phyloP scores from a whole-genome alignment of 805 yeast species.

The Scheffersomyces amazonensis region DNA sequence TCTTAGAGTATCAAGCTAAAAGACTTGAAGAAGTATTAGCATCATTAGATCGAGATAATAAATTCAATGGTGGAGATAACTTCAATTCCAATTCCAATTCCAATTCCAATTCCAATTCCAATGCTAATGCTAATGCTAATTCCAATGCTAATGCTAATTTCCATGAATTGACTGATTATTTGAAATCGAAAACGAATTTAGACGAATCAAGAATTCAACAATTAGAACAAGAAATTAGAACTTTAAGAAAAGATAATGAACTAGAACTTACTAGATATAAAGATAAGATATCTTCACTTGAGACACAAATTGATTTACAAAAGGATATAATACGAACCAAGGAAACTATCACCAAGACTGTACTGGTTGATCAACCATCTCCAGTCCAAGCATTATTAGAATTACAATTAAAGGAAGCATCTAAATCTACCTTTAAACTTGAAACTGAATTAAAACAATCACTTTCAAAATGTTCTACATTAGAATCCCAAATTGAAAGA shows the following conservation, averaged over 20 bases:
- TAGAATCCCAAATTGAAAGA: constrained; percentile 23
- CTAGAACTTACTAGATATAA: not conserved
- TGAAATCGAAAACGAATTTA: not conserved
- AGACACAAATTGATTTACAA: not conserved
- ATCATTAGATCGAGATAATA: not conserved
- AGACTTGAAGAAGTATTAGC: not conserved
- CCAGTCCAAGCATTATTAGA: constrained; percentile 4
- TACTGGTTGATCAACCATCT: not conserved
- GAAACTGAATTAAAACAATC: constrained; percentile 1
- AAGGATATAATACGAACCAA: constrained; percentile 1
- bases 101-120: too few species aligned
- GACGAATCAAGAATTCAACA: constrained; percentile 1
- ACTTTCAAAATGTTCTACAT: constrained; percentile 22
- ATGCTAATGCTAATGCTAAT: too few species aligned
- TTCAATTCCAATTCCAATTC: too few species aligned
- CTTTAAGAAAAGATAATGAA: constrained; percentile 2
- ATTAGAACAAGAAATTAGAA: not conserved
- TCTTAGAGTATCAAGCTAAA: not conserved
- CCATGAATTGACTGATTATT: not conserved
- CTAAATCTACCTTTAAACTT: not conserved
- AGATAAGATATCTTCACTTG: not conserved
- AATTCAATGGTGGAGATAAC: not conserved
- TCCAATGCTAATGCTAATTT: too few species aligned
- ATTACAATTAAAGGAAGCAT: constrained; percentile 4
- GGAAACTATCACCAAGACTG: not conserved